A percentile compares a stretch with the other conserved stretches of the same genome.
Conservation (phyloP, 192 early-diverging fungal genomes). For the Coemansia sp. region DNA sequence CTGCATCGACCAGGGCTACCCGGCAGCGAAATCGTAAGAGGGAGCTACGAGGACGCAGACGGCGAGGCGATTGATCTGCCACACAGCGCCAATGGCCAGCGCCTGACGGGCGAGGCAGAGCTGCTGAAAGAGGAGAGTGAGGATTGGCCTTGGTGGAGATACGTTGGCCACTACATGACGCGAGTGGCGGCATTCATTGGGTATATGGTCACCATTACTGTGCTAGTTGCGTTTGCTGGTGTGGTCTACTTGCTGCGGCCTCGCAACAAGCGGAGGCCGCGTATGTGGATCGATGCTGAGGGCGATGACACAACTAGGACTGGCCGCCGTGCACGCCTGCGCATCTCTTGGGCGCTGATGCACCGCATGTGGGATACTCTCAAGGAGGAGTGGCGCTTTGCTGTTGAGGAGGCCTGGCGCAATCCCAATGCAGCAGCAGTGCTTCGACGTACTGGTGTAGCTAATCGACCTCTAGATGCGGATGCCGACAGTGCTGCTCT, state of each 20-base stretch:
- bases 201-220: conserved; percentile 33
- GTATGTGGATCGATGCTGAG: conserved; percentile 51
- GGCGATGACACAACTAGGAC: conserved; percentile 27
- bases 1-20: conserved; percentile 21
- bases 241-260: conserved; percentile 43
- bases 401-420: conserved; percentile 51
- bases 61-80: background rate
- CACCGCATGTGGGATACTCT: conserved; percentile 54
- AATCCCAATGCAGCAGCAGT: conserved; percentile 51
- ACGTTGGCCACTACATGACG: conserved; percentile 47
- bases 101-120: background rate
- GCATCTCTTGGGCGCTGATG: conserved; percentile 52
- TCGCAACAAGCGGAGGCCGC: conserved; percentile 46
- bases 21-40: conserved; percentile 6
- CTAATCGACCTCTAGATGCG: conserved; percentile 10
- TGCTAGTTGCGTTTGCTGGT: conserved; percentile 33
- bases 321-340: conserved; percentile 45
- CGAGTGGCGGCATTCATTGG: conserved; percentile 48
- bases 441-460: conserved; percentile 44
- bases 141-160: conserved; percentile 51
- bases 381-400: conserved; percentile 46
- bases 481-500: background rate
- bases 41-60: background rate
- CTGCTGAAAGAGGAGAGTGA: conserved; percentile 6
- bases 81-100: background rate